A percentile compares a stretch with the other conserved stretches of the same genome.
phyloP scores from a whole-genome alignment of 1,139 yeast species.

The Fermentozyma sake region DNA sequence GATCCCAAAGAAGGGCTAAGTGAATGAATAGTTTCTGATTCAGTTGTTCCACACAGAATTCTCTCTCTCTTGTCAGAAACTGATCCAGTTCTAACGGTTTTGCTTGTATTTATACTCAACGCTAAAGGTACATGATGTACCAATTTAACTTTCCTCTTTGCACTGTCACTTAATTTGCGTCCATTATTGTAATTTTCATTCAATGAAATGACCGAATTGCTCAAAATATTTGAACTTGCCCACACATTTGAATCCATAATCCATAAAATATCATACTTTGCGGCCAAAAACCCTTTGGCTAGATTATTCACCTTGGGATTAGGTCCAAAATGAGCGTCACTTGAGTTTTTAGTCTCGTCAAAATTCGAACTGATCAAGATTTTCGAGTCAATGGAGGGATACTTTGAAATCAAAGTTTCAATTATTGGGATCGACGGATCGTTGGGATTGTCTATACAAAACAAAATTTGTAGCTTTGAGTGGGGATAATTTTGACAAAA shows the following conservation, averaged over 20 bases:
- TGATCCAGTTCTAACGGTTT: too few species aligned
- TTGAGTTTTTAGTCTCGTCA: slow-evolving; percentile 16
- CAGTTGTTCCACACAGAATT: background rate
- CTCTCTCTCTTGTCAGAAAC: slow-evolving; percentile 1
- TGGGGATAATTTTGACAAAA: slow-evolving; percentile 65
- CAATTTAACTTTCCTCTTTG: slow-evolving; percentile 48
- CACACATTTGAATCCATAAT: slow-evolving; percentile 86
- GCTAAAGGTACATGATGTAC: slow-evolving; percentile 82
- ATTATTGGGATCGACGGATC: slow-evolving; percentile 70
- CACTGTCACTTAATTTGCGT: slow-evolving; percentile 12
- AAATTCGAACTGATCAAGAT: slow-evolving; percentile 47
- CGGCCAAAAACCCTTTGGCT: slow-evolving; percentile 67
- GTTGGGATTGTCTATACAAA: slow-evolving; percentile 61
- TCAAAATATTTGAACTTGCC: slow-evolving; percentile 63
- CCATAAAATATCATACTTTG: slow-evolving; percentile 77
- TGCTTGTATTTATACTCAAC: slow-evolving; percentile 26
- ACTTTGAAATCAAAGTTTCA: slow-evolving; percentile 42
- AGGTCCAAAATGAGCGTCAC: slow-evolving; percentile 63
- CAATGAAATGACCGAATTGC: slow-evolving; percentile 61
- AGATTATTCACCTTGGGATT: slow-evolving; percentile 87
- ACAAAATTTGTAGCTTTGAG: slow-evolving; percentile 59
- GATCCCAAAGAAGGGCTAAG: too few species aligned
- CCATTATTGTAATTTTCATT: slow-evolving; percentile 47
- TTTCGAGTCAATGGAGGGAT: slow-evolving; percentile 57
- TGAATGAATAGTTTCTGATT: too few species aligned